Evolutionary conservation across 148 eudicot species (phyloP).

Genomic region (Chenopodium suecicum): DNA sequence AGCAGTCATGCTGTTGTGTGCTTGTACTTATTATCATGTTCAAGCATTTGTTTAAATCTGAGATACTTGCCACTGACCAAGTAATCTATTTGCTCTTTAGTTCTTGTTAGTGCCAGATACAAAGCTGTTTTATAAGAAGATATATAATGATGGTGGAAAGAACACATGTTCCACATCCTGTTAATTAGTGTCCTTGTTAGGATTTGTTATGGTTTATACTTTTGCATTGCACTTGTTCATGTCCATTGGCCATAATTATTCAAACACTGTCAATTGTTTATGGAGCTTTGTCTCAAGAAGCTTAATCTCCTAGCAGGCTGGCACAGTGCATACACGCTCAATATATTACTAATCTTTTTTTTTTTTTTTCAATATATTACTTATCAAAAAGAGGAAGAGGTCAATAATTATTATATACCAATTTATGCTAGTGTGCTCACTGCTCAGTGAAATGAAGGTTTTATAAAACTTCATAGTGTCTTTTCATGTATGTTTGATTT

Average conservation of each 20-base stretch:
- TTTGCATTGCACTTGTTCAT: slow-evolving; percentile 1
- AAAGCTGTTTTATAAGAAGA: not conserved
- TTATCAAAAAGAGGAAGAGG: not conserved
- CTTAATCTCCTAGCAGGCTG: not conserved
- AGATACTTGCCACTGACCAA: slow-evolving; percentile 20
- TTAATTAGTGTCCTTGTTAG: not conserved
- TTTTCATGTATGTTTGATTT: not conserved
- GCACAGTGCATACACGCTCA: not conserved
- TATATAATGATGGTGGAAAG: slow-evolving; percentile 9
- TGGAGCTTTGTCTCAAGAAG: not conserved
- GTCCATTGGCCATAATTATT: not conserved
- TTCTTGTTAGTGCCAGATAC: slow-evolving; percentile 18
- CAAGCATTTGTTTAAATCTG: slow-evolving; percentile 1
- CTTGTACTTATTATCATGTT: slow-evolving; percentile 2
- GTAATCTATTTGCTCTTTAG: slow-evolving; percentile 19
- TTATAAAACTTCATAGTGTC: not conserved
- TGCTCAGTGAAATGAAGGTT: not conserved
- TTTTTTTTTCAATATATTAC: not conserved
- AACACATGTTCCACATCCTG: slow-evolving; percentile 12
- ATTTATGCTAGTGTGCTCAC: not conserved
- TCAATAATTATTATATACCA: not conserved
- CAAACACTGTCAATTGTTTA: not conserved
- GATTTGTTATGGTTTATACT: slow-evolving; percentile 15
- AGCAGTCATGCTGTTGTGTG: slow-evolving; percentile 10
- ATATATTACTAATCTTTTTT: not conserved